phyloP scores from a whole-genome alignment of 345 rosid species.

The Fremontodendron californicum region DNA sequence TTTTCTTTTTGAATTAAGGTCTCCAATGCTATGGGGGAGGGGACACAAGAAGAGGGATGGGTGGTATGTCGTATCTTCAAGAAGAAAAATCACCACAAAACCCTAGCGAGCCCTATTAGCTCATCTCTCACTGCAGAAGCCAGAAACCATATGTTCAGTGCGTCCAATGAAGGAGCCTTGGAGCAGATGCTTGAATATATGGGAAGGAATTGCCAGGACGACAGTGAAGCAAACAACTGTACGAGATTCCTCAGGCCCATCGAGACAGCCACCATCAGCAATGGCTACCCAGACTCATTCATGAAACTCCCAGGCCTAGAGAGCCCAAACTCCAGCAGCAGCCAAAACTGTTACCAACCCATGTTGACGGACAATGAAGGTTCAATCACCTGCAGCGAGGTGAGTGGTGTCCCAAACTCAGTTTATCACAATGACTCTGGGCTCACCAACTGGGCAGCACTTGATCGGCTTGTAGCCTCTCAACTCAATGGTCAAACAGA shows the following conservation, averaged over 20 bases:
- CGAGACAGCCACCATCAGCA: constrained; percentile 12
- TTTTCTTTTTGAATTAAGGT: constrained; percentile 28
- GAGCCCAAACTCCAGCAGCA: constrained; percentile 41
- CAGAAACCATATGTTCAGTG: constrained; percentile 28
- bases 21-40: constrained; percentile 44
- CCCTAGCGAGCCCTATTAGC: constrained; percentile 39
- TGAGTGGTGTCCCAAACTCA: constrained; percentile 33
- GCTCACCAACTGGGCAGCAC: constrained; percentile 57
- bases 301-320: constrained; percentile 64
- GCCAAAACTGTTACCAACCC: constrained; percentile 41
- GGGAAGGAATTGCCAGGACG: constrained; percentile 51
- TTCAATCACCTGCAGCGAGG: constrained; percentile 30
- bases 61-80: constrained; percentile 77
- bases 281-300: constrained; percentile 33
- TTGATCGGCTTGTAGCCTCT: constrained; percentile 72
- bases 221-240: constrained; percentile 10
- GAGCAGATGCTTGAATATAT: constrained; percentile 51
- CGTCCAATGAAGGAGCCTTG: constrained; percentile 40
- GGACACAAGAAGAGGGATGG: constrained; percentile 71
- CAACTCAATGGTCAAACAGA: constrained; percentile 61
- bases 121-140: constrained; percentile 28
- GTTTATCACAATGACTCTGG: neutral
- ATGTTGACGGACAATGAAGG: constrained; percentile 27
- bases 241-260: constrained; percentile 21
- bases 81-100: constrained; percentile 64